phyloP scores from a whole-genome alignment of 208 protist genomes.

The Trypanosoma cruzi region DNA sequence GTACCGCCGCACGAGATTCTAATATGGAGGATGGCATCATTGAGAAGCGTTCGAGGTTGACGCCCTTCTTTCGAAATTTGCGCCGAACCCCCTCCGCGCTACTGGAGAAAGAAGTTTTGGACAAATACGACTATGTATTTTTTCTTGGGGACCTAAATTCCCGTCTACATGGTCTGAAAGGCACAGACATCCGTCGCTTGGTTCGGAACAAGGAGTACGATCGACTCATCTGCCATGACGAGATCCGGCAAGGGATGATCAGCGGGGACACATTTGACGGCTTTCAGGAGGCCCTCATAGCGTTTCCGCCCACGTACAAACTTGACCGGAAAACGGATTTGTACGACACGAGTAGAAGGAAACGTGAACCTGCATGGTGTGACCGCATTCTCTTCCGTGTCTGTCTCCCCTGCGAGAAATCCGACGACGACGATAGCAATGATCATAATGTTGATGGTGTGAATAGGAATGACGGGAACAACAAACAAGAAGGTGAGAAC shows the following conservation, averaged over 20 bases:
- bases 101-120: conserved; percentile 55
- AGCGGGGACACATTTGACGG: conserved; percentile 74
- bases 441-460: neutral
- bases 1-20: conserved; percentile 24
- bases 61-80: conserved; percentile 40
- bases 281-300: conserved; percentile 90
- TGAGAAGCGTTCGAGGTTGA: conserved; percentile 40
- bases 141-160: conserved; percentile 96
- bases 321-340: conserved; percentile 64
- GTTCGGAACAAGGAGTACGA: conserved; percentile 42
- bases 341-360: conserved; percentile 86
- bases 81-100: conserved; percentile 23
- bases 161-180: conserved; percentile 66
- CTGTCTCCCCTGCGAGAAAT: conserved; percentile 18
- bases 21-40: conserved; percentile 15
- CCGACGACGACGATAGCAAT: neutral
- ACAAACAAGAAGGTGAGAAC: neutral
- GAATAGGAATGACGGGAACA: neutral
- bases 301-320: conserved; percentile 94
- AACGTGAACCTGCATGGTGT: conserved; percentile 88
- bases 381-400: conserved; percentile 90
- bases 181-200: conserved; percentile 35
- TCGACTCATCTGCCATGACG: conserved; percentile 73
- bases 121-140: conserved; percentile 92
- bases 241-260: conserved; percentile 82